Base-by-base conservation (phyloP, 495 filamentous ascomycete species). In the Penicillium robsamsonii region DNA sequence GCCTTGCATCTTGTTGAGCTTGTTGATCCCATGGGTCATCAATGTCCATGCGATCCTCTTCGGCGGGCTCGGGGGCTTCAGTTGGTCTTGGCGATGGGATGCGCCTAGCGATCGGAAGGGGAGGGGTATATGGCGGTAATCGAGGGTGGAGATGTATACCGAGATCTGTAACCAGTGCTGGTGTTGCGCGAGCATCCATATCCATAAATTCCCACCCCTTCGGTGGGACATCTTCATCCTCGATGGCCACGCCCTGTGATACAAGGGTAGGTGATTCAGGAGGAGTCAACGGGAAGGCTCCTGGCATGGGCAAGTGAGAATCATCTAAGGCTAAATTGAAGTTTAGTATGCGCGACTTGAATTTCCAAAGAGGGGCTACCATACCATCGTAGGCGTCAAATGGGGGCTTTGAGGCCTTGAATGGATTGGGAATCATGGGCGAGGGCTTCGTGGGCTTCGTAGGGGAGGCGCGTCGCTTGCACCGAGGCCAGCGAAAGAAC, bases 11-110 rank as follows among this genome's bases (percentile, higher is more conserved):
- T 40, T 41, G 35, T 55, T 22, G 42, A 18, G 51, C 52, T 17
- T 58, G 57, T 29, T 60, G 52, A 13, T 42, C 22, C 60, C 65
- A 74, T 2, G 70, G 68, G 42, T 74, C 68, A 15, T 67, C 62
- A 1, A 56, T 53, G 11, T 46, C 43, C 49, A 61, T 62, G 6
- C 45, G 37, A 40, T 63, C 56, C 44, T 62, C 46, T 10, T 48
- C 29, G 3, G 46, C 18, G 8, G 52, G 55, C 37, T 29, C 54
- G 25, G 38, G 41, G 10, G 33, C 42, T 13, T 55, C 41, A 30
- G 42, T 47, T 49, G 46, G 40, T 18, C 49, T 37, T 13, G 50
- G 50, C 13, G 51, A 42, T 42, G 57, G 37, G 13, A 27, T 37
- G 33, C 47, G 49, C 22, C 27, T 46, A 17, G 45, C 25, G 8